These are phyloP conservation scores for Apiospora arundinis DNA, from an alignment of 2,329 filamentous ascomycete species.

Conservation along the genomic window DNA sequence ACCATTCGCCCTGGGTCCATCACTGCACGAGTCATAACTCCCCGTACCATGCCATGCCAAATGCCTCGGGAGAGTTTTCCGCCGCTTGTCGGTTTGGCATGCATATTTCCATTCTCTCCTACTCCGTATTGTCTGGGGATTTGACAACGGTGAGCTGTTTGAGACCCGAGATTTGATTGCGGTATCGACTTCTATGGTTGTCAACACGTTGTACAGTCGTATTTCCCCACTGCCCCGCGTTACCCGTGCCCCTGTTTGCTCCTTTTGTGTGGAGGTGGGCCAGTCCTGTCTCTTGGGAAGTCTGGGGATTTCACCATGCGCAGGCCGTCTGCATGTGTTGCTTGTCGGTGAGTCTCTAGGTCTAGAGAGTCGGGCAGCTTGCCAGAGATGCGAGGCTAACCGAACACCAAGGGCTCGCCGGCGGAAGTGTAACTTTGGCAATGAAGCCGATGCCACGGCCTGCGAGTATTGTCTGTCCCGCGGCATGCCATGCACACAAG, in stretches of 20 bases:
- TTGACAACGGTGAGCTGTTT: not conserved
- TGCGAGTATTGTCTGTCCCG: slow-evolving; percentile 26
- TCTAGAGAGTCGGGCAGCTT: not conserved
- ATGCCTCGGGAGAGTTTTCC: not conserved
- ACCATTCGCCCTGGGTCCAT: not conserved
- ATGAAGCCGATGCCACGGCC: not conserved
- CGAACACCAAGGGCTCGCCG: slow-evolving; percentile 21
- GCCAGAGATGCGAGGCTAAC: slow-evolving; percentile 20
- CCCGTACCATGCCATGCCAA: not conserved
- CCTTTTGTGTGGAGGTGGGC: not conserved
- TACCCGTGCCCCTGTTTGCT: not conserved
- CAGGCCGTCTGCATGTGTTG: slow-evolving; percentile 24
- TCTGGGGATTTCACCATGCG: slow-evolving; percentile 18
- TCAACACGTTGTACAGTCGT: not conserved
- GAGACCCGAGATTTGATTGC: not conserved
- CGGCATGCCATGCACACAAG: slow-evolving; percentile 23
- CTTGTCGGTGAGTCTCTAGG: slow-evolving; percentile 20
- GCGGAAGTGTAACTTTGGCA: slow-evolving; percentile 22
- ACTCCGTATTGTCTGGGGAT: not conserved
- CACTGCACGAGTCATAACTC: not conserved
- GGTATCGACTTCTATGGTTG: not conserved
- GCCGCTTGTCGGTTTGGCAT: not conserved
- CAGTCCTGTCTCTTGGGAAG: not conserved
- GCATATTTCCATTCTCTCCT: not conserved
- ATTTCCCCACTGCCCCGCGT: not conserved